phyloP scores from a whole-genome alignment of 2,329 filamentous ascomycete species.

The Colletotrichum caudatum region DNA sequence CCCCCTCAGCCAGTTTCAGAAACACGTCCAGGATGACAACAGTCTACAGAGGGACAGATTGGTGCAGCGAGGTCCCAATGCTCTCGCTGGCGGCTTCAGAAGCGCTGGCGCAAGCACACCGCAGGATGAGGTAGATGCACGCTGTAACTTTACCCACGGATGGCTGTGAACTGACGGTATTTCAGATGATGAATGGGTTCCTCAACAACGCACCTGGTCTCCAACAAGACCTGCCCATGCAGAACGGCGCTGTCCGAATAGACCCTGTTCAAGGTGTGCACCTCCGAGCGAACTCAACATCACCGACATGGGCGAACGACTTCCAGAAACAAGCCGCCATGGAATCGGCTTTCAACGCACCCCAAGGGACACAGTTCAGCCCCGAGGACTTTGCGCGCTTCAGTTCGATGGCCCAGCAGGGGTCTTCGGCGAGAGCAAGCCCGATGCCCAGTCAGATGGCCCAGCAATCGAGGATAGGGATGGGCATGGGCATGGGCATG shows the following conservation, averaged over 20 bases:
- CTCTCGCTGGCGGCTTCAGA: slow-evolving; percentile 81
- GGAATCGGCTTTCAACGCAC: slow-evolving; percentile 76
- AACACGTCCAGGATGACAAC: slow-evolving; percentile 96
- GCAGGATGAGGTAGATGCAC: slow-evolving; percentile 75
- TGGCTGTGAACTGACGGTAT: slow-evolving; percentile 12
- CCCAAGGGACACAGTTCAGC: slow-evolving; percentile 73
- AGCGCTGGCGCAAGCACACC: slow-evolving; percentile 75
- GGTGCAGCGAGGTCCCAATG: slow-evolving; percentile 78
- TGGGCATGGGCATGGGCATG: slow-evolving; percentile 63
- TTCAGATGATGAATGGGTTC: slow-evolving; percentile 92
- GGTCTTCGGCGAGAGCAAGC: slow-evolving; percentile 64
- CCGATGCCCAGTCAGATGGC: slow-evolving; percentile 68
- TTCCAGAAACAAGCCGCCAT: slow-evolving; percentile 73
- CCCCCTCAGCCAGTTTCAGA: slow-evolving; percentile 96
- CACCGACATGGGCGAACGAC: slow-evolving; percentile 66
- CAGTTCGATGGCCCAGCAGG: slow-evolving; percentile 76
- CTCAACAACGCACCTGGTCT: slow-evolving; percentile 79
- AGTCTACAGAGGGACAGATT: slow-evolving; percentile 92
- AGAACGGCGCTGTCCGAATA: slow-evolving; percentile 61
- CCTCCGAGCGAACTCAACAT: slow-evolving; percentile 65
- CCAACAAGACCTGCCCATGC: slow-evolving; percentile 66
- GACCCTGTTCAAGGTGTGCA: slow-evolving; percentile 63
- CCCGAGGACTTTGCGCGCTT: slow-evolving; percentile 90
- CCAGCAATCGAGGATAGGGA: slow-evolving; percentile 52
- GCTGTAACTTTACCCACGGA: not conserved